Percentiles rank a stretch among this genome's conserved stretches.
Evolutionary conservation across 2,329 filamentous ascomycete species (phyloP).

Genomic region (Leptographium lundbergii): DNA sequence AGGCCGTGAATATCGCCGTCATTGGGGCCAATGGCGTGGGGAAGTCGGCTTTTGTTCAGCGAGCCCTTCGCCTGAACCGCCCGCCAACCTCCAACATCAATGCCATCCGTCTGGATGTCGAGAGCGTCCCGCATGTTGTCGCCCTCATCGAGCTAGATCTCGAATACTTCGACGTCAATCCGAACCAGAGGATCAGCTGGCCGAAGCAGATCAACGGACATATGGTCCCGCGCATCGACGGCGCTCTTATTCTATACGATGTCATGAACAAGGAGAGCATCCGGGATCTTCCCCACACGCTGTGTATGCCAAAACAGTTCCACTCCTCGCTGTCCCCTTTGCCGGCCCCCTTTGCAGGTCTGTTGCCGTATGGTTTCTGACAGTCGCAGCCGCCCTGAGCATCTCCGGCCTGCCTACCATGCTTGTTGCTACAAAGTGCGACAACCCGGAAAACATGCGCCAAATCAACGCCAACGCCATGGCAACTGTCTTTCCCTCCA

Average conservation of each 20-base stretch:
- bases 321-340: neutral
- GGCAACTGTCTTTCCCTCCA: slow-evolving; percentile 50
- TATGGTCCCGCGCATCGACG: slow-evolving; percentile 65
- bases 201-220: slow-evolving; percentile 57
- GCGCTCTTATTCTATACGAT: slow-evolving; percentile 78
- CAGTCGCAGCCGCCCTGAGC: slow-evolving; percentile 52
- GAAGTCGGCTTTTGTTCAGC: slow-evolving; percentile 57
- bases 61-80: slow-evolving; percentile 41
- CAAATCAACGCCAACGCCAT: slow-evolving; percentile 59
- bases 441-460: slow-evolving; percentile 56
- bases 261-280: slow-evolving; percentile 68
- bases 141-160: slow-evolving; percentile 54
- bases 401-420: slow-evolving; percentile 63
- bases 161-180: slow-evolving; percentile 49
- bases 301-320: slow-evolving; percentile 49
- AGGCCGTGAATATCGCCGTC: slow-evolving; percentile 51
- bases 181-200: slow-evolving; percentile 49
- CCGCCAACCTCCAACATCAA: slow-evolving; percentile 42
- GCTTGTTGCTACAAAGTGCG: slow-evolving; percentile 83
- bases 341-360: neutral
- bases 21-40: slow-evolving; percentile 55
- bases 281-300: slow-evolving; percentile 57
- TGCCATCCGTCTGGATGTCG: slow-evolving; percentile 44
- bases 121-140: slow-evolving; percentile 43
- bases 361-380: neutral